These are phyloP conservation scores for Podila epicladia DNA, from an alignment of 192 early-diverging fungal genomes.

Conservation along the genomic window DNA sequence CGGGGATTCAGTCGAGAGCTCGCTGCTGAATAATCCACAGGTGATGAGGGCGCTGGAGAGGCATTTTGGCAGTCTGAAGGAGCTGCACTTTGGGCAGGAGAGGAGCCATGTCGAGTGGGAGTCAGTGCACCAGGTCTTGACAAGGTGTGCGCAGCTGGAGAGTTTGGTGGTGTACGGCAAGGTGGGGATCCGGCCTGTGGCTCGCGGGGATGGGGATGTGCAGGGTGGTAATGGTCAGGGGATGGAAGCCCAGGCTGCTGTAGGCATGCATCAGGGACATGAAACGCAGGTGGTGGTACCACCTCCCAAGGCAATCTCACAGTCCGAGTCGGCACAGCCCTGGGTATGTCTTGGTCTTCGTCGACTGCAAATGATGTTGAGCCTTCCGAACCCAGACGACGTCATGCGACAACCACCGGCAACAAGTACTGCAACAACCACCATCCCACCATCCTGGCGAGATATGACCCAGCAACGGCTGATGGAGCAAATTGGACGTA, in stretches of 20 bases:
- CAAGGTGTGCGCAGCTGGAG: conserved; percentile 6
- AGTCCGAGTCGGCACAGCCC: neutral
- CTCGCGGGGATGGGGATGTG: neutral
- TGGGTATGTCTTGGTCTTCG: conserved; percentile 18
- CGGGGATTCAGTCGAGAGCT: neutral
- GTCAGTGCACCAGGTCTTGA: conserved; percentile 5
- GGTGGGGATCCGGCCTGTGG: conserved; percentile 1
- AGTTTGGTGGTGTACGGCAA: conserved; percentile 6
- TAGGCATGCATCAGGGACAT: neutral
- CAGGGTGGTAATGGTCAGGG: neutral
- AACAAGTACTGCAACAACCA: conserved; percentile 1
- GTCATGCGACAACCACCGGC: neutral
- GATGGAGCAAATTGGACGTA: conserved; percentile 10
- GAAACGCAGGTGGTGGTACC: neutral
- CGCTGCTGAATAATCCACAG: conserved; percentile 11
- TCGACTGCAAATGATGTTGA: conserved; percentile 9
- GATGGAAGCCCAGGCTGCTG: neutral
- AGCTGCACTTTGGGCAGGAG: conserved; percentile 15
- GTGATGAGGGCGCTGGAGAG: conserved; percentile 9
- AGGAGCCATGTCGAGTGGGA: neutral
- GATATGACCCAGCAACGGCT: neutral
- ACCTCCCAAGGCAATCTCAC: neutral
- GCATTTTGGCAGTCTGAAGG: conserved; percentile 4
- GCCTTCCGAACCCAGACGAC: neutral
- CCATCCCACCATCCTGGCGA: neutral